A percentile compares a stretch with the other conserved stretches of the same genome.
These are phyloP conservation scores for Didymella lethalis DNA, from an alignment of 2,329 filamentous ascomycete genomes.

Conservation along the genomic window DNA sequence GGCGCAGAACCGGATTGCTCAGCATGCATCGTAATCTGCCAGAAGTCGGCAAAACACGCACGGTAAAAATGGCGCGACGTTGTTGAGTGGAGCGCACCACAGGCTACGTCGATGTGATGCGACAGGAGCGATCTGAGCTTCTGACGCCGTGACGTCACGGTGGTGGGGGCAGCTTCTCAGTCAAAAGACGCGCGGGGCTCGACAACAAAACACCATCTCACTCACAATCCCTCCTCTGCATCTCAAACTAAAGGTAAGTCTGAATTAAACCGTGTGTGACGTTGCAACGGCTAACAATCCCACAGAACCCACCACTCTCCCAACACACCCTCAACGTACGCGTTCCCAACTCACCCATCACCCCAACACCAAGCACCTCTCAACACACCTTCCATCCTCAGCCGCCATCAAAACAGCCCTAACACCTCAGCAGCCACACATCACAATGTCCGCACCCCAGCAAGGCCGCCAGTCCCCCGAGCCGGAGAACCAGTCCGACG, in stretches of 20 bases:
- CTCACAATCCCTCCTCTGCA: background rate
- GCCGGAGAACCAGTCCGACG: constrained; percentile 71
- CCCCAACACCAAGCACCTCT: background rate
- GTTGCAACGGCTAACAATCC: background rate
- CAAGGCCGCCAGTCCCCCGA: constrained; percentile 80
- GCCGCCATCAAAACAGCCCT: background rate
- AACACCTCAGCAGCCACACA: constrained; percentile 20
- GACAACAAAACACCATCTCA: constrained; percentile 5
- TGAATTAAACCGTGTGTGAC: background rate
- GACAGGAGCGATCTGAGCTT: constrained; percentile 10
- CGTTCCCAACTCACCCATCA: background rate
- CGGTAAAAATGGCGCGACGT: constrained; percentile 18
- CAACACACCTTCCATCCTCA: background rate
- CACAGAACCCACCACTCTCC: background rate
- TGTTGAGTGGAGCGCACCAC: constrained; percentile 14
- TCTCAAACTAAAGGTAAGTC: background rate
- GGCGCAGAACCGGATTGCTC: constrained; percentile 7
- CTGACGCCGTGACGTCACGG: constrained; percentile 16
- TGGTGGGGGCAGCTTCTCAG: constrained; percentile 7
- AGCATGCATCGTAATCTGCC: constrained; percentile 15
- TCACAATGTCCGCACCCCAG: constrained; percentile 69
- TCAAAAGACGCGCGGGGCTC: constrained; percentile 21
- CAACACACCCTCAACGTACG: constrained; percentile 8
- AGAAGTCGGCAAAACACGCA: constrained; percentile 15
- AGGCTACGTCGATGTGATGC: constrained; percentile 19